phyloP scores from a whole-genome alignment of 2,329 filamentous ascomycete genomes.

The Xylariales sp. region DNA sequence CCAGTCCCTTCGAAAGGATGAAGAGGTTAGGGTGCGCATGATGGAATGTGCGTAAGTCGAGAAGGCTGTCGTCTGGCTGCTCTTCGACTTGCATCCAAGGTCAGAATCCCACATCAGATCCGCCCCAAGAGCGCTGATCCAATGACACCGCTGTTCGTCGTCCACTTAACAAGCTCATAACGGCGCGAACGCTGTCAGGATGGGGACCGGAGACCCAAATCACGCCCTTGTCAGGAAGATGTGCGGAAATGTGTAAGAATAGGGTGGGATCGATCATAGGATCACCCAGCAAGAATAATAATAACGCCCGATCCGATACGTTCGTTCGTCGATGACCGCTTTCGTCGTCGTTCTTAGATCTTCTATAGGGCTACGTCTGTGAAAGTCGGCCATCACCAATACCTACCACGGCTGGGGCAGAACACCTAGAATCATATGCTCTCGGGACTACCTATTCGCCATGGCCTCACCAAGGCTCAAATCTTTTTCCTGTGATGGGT shows the following conservation, averaged over 20 bases:
- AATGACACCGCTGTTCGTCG: background rate
- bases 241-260: background rate
- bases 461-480: slow-evolving; percentile 14
- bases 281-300: slow-evolving; percentile 9
- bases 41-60: slow-evolving; percentile 1
- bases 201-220: slow-evolving; percentile 14
- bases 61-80: background rate
- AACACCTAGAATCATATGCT: background rate
- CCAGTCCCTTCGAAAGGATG: slow-evolving; percentile 13
- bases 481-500: slow-evolving; percentile 1
- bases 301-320: slow-evolving; percentile 29
- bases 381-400: slow-evolving; percentile 12
- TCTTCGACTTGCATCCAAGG: slow-evolving; percentile 12
- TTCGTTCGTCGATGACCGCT: slow-evolving; percentile 2
- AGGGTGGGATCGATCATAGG: slow-evolving; percentile 18
- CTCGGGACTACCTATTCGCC: background rate
- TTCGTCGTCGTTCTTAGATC: slow-evolving; percentile 21
- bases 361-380: slow-evolving; percentile 21
- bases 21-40: background rate
- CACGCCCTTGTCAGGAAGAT: slow-evolving; percentile 19
- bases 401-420: background rate
- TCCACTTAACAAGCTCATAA: slow-evolving; percentile 34
- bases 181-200: slow-evolving; percentile 27
- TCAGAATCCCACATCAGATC: slow-evolving; percentile 27
- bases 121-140: slow-evolving; percentile 6